Conservation (phyloP, 1,284 basidiomycete genomes). For the Ceratobasidium sp. region DNA sequence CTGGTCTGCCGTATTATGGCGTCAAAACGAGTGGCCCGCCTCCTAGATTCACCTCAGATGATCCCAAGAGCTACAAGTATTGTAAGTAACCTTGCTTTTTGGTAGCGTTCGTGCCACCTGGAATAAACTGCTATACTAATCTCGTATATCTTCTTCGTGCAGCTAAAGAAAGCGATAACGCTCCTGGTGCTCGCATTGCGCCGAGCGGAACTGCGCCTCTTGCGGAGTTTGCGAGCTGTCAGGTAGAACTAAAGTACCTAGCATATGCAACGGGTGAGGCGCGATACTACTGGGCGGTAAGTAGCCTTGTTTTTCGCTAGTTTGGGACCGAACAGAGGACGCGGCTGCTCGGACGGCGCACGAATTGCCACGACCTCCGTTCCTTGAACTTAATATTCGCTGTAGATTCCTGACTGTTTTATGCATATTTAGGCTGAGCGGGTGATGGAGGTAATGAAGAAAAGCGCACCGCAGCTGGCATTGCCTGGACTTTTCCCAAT, state of each 20-base stretch:
- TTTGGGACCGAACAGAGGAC: not conserved
- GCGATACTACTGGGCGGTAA: slow-evolving; percentile 34
- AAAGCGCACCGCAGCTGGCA: slow-evolving; percentile 50
- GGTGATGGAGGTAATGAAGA: slow-evolving; percentile 66
- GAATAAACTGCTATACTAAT: slow-evolving; percentile 1
- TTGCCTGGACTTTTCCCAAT: slow-evolving; percentile 52
- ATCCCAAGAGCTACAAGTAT: slow-evolving; percentile 58
- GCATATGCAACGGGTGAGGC: slow-evolving; percentile 58
- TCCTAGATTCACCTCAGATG: not conserved
- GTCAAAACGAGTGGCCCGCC: slow-evolving; percentile 61
- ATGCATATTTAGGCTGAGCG: slow-evolving; percentile 56
- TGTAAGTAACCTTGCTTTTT: slow-evolving; percentile 46
- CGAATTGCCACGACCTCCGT: too few relatives aligned
- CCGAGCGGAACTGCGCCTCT: slow-evolving; percentile 57
- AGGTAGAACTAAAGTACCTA: slow-evolving; percentile 72
- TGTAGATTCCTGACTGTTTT: not conserved
- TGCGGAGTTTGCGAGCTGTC: slow-evolving; percentile 70
- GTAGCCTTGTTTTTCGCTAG: not conserved
- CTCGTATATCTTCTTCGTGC: not conserved
- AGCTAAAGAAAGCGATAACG: slow-evolving; percentile 42
- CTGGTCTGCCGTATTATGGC: slow-evolving; percentile 66
- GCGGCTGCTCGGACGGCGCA: not conserved
- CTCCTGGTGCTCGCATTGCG: slow-evolving; percentile 57
- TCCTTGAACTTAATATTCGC: not conserved
- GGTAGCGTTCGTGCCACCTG: not conserved